Evolutionary conservation across 1,284 basidiomycete genomes (phyloP), one percentile per base, ranked within the genome.

Genomic region (Irpex sp.): DNA sequence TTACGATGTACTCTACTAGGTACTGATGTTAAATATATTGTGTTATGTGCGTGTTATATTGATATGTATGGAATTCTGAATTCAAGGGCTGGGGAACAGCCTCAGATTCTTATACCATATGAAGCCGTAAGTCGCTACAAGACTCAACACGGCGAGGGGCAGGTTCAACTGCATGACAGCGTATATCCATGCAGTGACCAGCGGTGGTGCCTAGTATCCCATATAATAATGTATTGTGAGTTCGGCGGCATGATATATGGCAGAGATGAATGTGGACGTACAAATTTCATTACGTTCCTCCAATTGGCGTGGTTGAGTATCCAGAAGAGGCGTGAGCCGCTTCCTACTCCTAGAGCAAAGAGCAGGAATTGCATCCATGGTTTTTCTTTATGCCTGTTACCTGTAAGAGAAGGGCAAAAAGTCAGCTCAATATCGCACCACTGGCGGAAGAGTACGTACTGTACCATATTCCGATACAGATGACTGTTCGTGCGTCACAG

Each of bases 131-230:
- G 88, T 81, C 6, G 80, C 61, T 2, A 73, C 61, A n/a, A 93
- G 76, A 66, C 82, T 86, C 26, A 84, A 63, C 1, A 85, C 76
- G 4, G 90, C 87, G n/a, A 83, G 82, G 2, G 78, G 78, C 26
- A 93, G 73, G 59, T 87, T 82, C 19, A 92, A 78, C 65, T 90
- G 87, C 7, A 90, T 77, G 54, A 92, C 77, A 1, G 83, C 79
- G 68, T 89, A 93, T 9, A 92, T 77, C 90, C 91, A 93, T 5
- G 88, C 69, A 0, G 90, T 92, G 4, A 86, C 86, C 51, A 92
- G 75, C 19, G 92, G 88, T 19, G 90, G 90, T 65, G 83, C 83
- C 90, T 93, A 17, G 3, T n/a, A 9, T 4, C 15, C 3, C 67
- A 33, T 33, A 33, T 1, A 6, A 0, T 1, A 33, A 6, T 33